Evolutionary conservation across 2,329 filamentous ascomycete genomes (phyloP), one percentile per base, ranked within the genome.

Genomic region (Aureobasidium sp.): DNA sequence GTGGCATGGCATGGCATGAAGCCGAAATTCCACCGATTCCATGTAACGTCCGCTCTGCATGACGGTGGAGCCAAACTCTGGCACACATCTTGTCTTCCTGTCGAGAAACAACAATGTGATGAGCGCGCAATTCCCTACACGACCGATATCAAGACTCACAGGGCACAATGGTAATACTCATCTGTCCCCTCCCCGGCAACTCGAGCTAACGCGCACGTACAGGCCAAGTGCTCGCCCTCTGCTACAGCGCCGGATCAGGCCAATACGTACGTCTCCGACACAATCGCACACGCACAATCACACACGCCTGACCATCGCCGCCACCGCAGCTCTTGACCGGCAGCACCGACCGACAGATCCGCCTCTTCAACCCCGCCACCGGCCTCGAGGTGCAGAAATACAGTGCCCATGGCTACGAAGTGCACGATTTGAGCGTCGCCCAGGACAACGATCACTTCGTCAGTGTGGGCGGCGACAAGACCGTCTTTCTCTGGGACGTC

Each of bases 401-500:
- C 76, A 78, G 85, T 37, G 90, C 89, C 2, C 94, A 99, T 75
- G 92, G 90, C 66, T 96, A 99, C 77, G 88, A 92, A 67, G 88
- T 99, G 8, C 85, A 96, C 62, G 88, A 89, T 65, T 80, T 99
- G 40, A 79, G 83, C 57, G 87, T 96, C 53, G 73, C 78, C 19
- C 70, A 77, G 25, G 87, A 90, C 75, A 99, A 99, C 74, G 83
- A 90, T 65, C 84, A 84, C 45, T 96, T 99, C 73, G 87, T 86
- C 10, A 92, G 87, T n/a, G 83, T 84, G 1, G 94, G 94, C 66
- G 94, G 94, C 62, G 94, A 99, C 76, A 89, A 93, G 67, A 81
- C 83, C 63, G 90, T 96, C 0, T 96, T 96, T 70, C 80, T 96
- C 5, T 97, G 94, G 94, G 94, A 99, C 74, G 94, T 97, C 0